Evolutionary conservation across 257 asterid genomes (phyloP).

Genomic region (Cynanchum wilfordii): DNA sequence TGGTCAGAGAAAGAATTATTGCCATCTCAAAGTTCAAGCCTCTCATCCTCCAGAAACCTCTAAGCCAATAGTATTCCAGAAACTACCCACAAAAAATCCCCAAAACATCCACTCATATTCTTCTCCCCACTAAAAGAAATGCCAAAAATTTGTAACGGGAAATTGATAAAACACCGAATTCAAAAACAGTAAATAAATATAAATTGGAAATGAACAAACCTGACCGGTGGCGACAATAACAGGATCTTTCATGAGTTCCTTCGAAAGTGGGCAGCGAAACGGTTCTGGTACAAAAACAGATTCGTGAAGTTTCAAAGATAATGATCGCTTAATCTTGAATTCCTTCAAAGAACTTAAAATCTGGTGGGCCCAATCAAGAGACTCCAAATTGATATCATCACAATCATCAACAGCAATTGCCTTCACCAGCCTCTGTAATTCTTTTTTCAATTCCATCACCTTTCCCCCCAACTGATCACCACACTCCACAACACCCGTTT

Average conservation of each 20-base stretch:
- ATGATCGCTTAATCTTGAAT: constrained; percentile 40
- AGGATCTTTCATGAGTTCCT: constrained; percentile 84
- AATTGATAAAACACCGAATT: background rate
- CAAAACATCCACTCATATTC: background rate
- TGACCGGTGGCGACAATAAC: constrained; percentile 77
- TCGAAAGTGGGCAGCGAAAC: constrained; percentile 82
- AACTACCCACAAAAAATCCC: too few relatives aligned
- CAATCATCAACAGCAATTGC: constrained; percentile 52
- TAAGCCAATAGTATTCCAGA: background rate
- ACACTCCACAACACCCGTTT: constrained; percentile 52
- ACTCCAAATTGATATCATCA: constrained; percentile 37
- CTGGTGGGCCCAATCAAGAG: constrained; percentile 58
- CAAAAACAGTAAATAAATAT: too few relatives aligned
- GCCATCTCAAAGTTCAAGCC: constrained; percentile 13
- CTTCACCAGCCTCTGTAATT: constrained; percentile 56
- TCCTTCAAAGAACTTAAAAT: constrained; percentile 52
- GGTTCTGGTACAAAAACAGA: constrained; percentile 65
- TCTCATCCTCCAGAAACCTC: background rate
- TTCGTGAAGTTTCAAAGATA: constrained; percentile 11
- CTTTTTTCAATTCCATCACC: constrained; percentile 60
- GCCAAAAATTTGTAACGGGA: background rate
- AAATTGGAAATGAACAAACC: constrained; percentile 34
- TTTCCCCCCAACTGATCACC: constrained; percentile 34
- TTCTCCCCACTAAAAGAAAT: background rate
- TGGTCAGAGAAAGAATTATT: background rate